phyloP scores from a whole-genome alignment of 2,329 filamentous ascomycete genomes.

The Macrophomina tecta region DNA sequence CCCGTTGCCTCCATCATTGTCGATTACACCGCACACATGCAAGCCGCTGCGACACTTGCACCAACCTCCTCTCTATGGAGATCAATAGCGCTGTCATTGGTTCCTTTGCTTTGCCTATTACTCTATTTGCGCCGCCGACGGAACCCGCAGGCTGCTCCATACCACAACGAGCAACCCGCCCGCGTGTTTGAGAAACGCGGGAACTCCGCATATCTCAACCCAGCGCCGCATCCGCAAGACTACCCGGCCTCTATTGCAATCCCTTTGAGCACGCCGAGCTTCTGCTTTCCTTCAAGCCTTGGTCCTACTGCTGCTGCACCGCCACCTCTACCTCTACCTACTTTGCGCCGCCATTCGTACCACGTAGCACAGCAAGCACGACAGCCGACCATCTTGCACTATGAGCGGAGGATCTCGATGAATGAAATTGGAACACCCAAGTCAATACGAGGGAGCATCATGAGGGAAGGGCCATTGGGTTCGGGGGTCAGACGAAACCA shows the following conservation, averaged over 20 bases:
- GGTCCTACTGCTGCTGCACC: background rate
- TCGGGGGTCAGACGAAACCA: constrained; percentile 18
- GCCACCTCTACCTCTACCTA: constrained; percentile 17
- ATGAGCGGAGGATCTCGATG: background rate
- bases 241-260: background rate
- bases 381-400: background rate
- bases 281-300: background rate
- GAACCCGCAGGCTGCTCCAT: background rate
- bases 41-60: background rate
- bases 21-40: constrained; percentile 13
- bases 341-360: constrained; percentile 7
- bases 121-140: constrained; percentile 11
- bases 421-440: background rate
- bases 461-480: constrained; percentile 1
- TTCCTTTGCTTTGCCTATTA: constrained; percentile 10
- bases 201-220: background rate
- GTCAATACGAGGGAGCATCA: constrained; percentile 17
- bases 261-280: background rate
- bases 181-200: constrained; percentile 3
- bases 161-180: background rate
- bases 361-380: constrained; percentile 1
- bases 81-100: constrained; percentile 8
- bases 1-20: constrained; percentile 4
- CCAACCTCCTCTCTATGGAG: background rate
- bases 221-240: background rate